Conservation (phyloP, 2,329 filamentous ascomycete genomes). For the Emergomyces pasteurianus region DNA sequence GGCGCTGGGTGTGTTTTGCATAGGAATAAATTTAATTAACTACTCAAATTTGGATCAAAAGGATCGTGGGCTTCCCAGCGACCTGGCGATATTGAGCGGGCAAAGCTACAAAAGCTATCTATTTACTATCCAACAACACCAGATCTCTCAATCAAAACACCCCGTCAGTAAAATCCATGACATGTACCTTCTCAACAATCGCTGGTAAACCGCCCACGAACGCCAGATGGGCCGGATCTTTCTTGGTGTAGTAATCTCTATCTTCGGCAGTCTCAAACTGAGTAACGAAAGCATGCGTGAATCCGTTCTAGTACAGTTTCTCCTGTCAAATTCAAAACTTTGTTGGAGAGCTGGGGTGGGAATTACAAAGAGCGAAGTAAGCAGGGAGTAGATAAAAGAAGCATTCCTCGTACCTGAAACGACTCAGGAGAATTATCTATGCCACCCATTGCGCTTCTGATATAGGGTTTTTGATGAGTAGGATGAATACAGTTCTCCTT, state of each 20-base stretch:
- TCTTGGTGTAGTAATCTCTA: constrained; percentile 54
- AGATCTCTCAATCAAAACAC: constrained; percentile 13
- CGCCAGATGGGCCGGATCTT: constrained; percentile 51
- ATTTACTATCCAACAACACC: too few relatives aligned
- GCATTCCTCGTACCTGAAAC: constrained; percentile 39
- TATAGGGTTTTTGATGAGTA: constrained; percentile 46
- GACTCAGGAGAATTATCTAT: constrained; percentile 51
- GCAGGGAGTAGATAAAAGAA: neutral
- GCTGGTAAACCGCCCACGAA: constrained; percentile 40
- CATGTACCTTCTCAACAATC: constrained; percentile 24
- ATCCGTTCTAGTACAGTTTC: constrained; percentile 38
- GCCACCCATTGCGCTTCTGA: constrained; percentile 47
- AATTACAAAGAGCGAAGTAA: neutral
- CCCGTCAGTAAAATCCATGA: constrained; percentile 23
- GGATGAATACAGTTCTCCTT: constrained; percentile 49
- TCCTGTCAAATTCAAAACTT: neutral
- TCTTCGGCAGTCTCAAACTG: constrained; percentile 54
- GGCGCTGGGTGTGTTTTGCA: neutral
- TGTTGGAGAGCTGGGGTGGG: too few relatives aligned
- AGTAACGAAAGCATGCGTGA: constrained; percentile 58
- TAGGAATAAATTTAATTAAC: neutral
- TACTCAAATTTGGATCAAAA: neutral
- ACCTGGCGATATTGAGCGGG: neutral
- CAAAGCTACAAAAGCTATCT: neutral
- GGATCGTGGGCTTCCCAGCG: too few relatives aligned